A percentile compares a stretch with the other conserved stretches of the same genome.
phyloP scores from a whole-genome alignment of 768 basidiomycete genomes.

The Tricholoma saponaceum region DNA sequence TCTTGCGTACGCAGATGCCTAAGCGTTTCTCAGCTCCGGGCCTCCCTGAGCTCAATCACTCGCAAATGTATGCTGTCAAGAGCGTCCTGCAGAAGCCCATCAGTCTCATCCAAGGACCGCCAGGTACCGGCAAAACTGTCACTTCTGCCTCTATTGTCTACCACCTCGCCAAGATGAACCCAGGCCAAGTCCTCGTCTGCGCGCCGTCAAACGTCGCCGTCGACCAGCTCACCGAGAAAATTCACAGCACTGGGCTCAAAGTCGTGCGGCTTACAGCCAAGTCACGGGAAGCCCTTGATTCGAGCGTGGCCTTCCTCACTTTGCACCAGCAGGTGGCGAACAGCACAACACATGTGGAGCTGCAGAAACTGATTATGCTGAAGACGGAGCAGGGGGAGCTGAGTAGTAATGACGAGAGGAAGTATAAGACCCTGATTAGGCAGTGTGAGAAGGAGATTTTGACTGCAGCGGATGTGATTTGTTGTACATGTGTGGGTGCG shows the following conservation, averaged over 20 bases:
- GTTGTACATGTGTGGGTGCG: constrained; percentile 96
- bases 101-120: constrained; percentile 96
- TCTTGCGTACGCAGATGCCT: constrained; percentile 88
- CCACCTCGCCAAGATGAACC: constrained; percentile 99
- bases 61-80: constrained; percentile 99
- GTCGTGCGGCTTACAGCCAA: constrained; percentile 98
- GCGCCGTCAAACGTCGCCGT: constrained; percentile 99
- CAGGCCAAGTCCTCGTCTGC: constrained; percentile 97
- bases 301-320: constrained; percentile 90
- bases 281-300: constrained; percentile 96
- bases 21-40: constrained; percentile 97
- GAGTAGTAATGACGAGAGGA: constrained; percentile 94
- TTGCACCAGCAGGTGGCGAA: constrained; percentile 97
- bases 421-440: constrained; percentile 93
- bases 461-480: constrained; percentile 93
- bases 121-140: constrained; percentile 98
- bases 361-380: constrained; percentile 96
- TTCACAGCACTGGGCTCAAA: constrained; percentile 97
- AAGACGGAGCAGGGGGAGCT: constrained; percentile 98
- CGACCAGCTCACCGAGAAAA: constrained; percentile 98
- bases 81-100: constrained; percentile 97
- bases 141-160: constrained; percentile 99
- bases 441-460: constrained; percentile 98
- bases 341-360: constrained; percentile 91
- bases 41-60: constrained; percentile 97